Evolutionary conservation across 2,329 filamentous ascomycete genomes (phyloP).

Genomic region (Cordyceps tenuipes): DNA sequence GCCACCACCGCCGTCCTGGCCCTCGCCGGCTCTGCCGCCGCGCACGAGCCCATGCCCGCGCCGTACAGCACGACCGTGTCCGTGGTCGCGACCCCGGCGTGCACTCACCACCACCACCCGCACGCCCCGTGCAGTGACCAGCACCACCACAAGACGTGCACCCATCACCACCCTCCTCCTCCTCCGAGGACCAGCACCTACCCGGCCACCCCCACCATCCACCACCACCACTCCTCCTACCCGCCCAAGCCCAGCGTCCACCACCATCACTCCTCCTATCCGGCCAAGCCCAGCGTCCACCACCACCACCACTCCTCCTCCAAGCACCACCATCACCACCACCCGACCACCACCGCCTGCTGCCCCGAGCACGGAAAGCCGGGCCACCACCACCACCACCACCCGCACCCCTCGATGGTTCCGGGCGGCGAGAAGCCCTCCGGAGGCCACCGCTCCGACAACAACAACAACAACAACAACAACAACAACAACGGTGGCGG

Average conservation of each 20-base stretch:
- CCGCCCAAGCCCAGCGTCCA: no score
- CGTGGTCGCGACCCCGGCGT: neutral
- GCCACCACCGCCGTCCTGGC: conserved; percentile 5
- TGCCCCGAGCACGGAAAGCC: neutral
- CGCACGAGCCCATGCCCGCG: neutral
- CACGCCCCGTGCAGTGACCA: neutral
- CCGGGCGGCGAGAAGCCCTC: neutral
- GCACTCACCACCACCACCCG: neutral
- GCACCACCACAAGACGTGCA: neutral
- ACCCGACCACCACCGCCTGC: neutral
- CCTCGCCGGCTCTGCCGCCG: conserved; percentile 24
- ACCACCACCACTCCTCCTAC: neutral
- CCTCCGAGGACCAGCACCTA: neutral
- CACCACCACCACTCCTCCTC: neutral
- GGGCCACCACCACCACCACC: neutral
- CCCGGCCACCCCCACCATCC: neutral
- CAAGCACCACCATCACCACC: neutral
- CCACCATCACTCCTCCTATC: neutral
- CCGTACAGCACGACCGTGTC: neutral
- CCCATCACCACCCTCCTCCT: neutral
- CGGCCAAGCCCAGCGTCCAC: neutral
- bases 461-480: neutral
- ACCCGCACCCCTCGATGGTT: neutral
- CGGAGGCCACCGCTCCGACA: no score
- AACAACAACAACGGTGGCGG: no score